A percentile compares a stretch with the other conserved stretches of the same genome.
Evolutionary conservation across 768 basidiomycete genomes (phyloP).

Genomic region (Mycena kentingensis): DNA sequence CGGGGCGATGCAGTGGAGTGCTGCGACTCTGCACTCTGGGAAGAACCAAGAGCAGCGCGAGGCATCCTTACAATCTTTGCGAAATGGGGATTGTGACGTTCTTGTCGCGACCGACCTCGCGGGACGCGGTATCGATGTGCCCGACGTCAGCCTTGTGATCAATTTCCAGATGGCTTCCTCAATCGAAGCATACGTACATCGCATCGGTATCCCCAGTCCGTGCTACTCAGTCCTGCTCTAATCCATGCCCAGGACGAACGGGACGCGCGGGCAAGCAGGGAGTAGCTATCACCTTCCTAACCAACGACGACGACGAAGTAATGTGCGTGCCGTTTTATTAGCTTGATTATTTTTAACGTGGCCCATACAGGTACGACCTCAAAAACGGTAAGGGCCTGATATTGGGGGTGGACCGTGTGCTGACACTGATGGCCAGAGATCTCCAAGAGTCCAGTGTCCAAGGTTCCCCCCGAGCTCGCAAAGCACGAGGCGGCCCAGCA

Average conservation of each 20-base stretch:
- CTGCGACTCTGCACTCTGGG: constrained; percentile 92
- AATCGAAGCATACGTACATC: constrained; percentile 97
- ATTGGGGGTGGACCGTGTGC: constrained; percentile 9
- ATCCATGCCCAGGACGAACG: constrained; percentile 69
- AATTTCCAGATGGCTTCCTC: constrained; percentile 97
- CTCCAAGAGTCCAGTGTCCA: constrained; percentile 90
- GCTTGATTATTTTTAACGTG: constrained; percentile 17
- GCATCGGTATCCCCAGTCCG: constrained; percentile 72
- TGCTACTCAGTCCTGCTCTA: constrained; percentile 6
- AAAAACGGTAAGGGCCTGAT: constrained; percentile 68
- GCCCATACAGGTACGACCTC: constrained; percentile 79
- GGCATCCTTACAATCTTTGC: constrained; percentile 82
- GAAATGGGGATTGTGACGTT: constrained; percentile 83
- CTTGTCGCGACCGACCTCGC: constrained; percentile 97
- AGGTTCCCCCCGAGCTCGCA: constrained; percentile 84
- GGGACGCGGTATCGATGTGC: constrained; percentile 98
- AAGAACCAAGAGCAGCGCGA: constrained; percentile 98
- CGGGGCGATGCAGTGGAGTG: constrained; percentile 64
- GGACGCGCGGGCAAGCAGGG: constrained; percentile 98
- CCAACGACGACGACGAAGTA: constrained; percentile 95
- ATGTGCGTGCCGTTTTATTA: constrained; percentile 61
- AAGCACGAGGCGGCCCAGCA: constrained; percentile 92
- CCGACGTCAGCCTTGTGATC: constrained; percentile 93
- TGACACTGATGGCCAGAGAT: constrained; percentile 60
- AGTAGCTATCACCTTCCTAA: constrained; percentile 91